Base-by-base conservation (phyloP, 352 stramenopile species). In the Phytophthora ramorum region DNA sequence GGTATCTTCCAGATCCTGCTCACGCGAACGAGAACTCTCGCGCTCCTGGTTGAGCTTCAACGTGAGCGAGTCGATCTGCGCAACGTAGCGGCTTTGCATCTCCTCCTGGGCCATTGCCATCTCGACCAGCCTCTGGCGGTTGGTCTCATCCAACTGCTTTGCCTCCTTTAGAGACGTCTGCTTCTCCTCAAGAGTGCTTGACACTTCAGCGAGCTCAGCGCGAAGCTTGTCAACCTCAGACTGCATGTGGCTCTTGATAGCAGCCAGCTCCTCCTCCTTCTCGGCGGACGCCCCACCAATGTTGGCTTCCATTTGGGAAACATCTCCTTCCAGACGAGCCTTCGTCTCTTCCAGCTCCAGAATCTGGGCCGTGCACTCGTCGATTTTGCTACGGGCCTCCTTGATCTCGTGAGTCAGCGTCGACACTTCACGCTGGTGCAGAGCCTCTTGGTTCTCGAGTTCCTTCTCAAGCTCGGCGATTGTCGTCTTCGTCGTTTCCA, bases 21-120 rank as follows among this genome's bases (percentile, higher is more conserved):
- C 79, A 12, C 79, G 79, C 38, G 63, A 41, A 44, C 66, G 54
- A 34, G 76, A 86, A 34, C 51, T 75, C 44, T 82, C 75, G 35
- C 69, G 75, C 47, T 86, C 79, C 41, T 81, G 72, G 40, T 81
- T 76, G 9, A 88, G 73, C 32, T 81, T 79, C 22, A 75, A 49
- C 1, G 68, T 69, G 17, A 86, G 53, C 17, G 65, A 68, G 32
- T 84, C 75, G n/a, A 88, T 59, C 54, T 86, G 73, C 3, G 45
- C 50, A 13, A 74, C 58, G 50, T 81, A 70, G 7, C 64, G 75
- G 44, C 60, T 68, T 51, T 84, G 75, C 59, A 82, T 74, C 17
- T 81, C 75, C 38, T 83, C 75, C 40, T 85, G 79, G 6, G 65
- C 60, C 56, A 74, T 68, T 0, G 79, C 75, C 58, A 86, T 71